phyloP scores from a whole-genome alignment of 805 yeast species.

The Wickerhamomyces hampshirensis region DNA sequence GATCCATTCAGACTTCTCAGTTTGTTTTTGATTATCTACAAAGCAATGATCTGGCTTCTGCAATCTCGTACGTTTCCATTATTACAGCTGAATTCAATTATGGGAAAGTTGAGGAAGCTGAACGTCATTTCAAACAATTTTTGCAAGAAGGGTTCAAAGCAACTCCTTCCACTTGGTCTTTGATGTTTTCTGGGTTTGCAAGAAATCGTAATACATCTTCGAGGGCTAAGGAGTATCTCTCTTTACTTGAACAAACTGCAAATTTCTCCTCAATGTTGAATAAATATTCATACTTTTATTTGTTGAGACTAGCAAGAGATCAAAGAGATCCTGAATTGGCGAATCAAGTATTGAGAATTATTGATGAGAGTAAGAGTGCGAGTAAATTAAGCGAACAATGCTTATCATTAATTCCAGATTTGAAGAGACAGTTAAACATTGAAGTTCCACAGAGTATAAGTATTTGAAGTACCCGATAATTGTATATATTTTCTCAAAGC shows the following conservation, averaged over 20 bases:
- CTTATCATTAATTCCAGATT: conserved; percentile 5
- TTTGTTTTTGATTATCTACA: conserved; percentile 39
- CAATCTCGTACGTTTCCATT: conserved; percentile 40
- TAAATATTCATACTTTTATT: conserved; percentile 17
- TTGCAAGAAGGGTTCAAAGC: conserved; percentile 20
- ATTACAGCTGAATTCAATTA: conserved; percentile 40
- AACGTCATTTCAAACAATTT: conserved; percentile 28
- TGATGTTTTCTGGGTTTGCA: conserved; percentile 22
- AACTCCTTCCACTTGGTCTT: conserved; percentile 18
- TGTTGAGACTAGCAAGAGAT: conserved; percentile 15
- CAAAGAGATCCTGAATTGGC: conserved; percentile 19
- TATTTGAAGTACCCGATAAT: no score
- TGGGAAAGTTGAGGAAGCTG: conserved; percentile 39
- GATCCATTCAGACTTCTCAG: conserved; percentile 49
- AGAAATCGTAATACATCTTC: conserved; percentile 7
- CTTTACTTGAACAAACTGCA: conserved; percentile 3
- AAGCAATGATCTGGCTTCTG: conserved; percentile 28
- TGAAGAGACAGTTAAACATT: conserved; percentile 8
- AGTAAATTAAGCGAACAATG: conserved; percentile 5
- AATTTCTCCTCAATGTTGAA: conserved; percentile 6
- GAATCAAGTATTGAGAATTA: conserved; percentile 10
- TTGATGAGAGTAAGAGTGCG: conserved; percentile 7
- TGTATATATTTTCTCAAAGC: no score
- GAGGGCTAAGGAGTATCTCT: conserved; percentile 17
- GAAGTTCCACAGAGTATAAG: conserved; percentile 15